Base-by-base conservation (phyloP, 2,329 filamentous ascomycete species). In the Teratosphaeria viscida region DNA sequence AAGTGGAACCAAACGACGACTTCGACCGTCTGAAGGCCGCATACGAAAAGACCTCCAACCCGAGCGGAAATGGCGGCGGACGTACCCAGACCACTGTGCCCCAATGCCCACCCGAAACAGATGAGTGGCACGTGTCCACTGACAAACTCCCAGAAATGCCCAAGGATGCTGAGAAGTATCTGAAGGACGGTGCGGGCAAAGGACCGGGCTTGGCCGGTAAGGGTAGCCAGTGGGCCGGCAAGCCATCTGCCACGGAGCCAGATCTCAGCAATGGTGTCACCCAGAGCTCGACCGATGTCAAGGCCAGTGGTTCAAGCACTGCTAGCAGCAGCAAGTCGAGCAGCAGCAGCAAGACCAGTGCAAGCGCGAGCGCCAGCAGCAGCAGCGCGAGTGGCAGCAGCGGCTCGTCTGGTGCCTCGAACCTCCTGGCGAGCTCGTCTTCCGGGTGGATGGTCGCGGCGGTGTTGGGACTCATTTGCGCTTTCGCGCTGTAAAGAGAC, bases 1-100 rank as follows among this genome's bases (percentile, higher is more conserved):
- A 73, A 23, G 81, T 89, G 61, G 76, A 75, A 27, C 82, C 87
- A 64, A 77, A 81, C 54, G 66, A 74, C 34, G 89, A 92, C 70
- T 95, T 86, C 74, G 73, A 77, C 55, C 76, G 78, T 54, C 77
- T 85, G 57, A 78, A 82, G 75, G 69, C 67, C 4, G 79, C 80
- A 34, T 80, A 81, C 65, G 65, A 72, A 0, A 75, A 75, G 56
- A 82, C 81, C 63, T 67, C 75, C 52, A 76, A 78, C 70, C 83
- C 83, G 29, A 63, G 64, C n/a, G 83, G 81, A 47, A 78, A 84
- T 63, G 83, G 82, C 62, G 81, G 81, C 59, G 85, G 83, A 74
- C 82, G 83, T 72, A 68, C 43, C 2, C 57, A 59, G 14, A 61
- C 75, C 59, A 77, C 71, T 61, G 80, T 79, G 59, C 82, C 79